phyloP scores from a whole-genome alignment of 2,329 filamentous ascomycete genomes.

The Fusarium graminum region DNA sequence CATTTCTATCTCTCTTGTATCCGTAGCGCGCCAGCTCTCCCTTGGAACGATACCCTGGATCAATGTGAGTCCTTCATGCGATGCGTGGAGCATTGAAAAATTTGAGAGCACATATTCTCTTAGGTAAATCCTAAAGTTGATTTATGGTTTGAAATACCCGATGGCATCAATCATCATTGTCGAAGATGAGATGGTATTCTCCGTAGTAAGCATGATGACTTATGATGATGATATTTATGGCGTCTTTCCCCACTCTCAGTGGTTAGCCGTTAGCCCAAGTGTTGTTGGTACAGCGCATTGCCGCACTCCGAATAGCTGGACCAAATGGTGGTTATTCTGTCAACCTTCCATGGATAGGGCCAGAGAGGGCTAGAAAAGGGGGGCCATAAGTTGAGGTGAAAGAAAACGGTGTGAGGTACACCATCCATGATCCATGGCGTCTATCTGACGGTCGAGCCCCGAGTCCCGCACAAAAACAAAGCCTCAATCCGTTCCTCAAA shows the following conservation, averaged over 20 bases:
- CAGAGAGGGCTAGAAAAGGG: conserved; percentile 15
- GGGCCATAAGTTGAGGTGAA: conserved; percentile 32
- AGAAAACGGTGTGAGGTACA: conserved; percentile 45
- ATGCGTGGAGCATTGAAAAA: conserved; percentile 14
- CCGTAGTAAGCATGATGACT: conserved; percentile 38
- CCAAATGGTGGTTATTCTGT: conserved; percentile 27
- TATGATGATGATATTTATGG: conserved; percentile 40
- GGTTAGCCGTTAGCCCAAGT: conserved; percentile 35
- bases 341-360: conserved; percentile 16
- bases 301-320: conserved; percentile 43
- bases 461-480: conserved; percentile 34
- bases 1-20: conserved; percentile 31
- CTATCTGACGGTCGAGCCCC: conserved; percentile 39
- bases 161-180: conserved; percentile 32
- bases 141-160: conserved; percentile 17
- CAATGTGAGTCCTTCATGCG: conserved; percentile 22
- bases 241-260: conserved; percentile 35
- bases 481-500: conserved; percentile 39
- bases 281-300: conserved; percentile 39
- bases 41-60: conserved; percentile 23
- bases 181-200: conserved; percentile 24
- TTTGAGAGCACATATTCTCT: neutral
- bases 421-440: conserved; percentile 37
- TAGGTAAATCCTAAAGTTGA: neutral
- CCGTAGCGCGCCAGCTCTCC: conserved; percentile 18